Evolutionary conservation across 2,329 filamentous ascomycete species (phyloP), one percentile per base, ranked within the genome.

Genomic region (Calycina herbarum): DNA sequence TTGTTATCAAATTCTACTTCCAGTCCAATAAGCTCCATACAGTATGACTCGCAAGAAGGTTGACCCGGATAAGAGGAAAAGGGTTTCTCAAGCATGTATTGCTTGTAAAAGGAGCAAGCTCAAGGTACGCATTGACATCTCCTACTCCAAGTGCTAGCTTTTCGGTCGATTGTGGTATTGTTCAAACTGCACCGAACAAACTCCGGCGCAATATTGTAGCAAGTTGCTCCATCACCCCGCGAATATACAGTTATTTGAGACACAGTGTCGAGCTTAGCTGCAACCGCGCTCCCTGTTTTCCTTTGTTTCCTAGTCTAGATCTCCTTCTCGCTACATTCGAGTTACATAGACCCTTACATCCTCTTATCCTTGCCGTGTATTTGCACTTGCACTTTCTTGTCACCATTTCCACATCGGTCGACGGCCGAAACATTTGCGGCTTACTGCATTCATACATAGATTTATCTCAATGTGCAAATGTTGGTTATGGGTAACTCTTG

Each of bases 181-280:
- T 35, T 58, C 27, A n/a, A 48, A 6, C n/a, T 8, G 17, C 42
- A 20, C 42, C 17, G 42, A 48, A 20, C 42, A 48, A 48, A 48
- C 8, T 10, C 42, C 42, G 42, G 35, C 35, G 35, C 35, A 38
- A 38, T 38, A 38, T 38, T 38, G 35, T 38, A 38, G 35, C 69
- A 84, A 86, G 35, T 64, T 54, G 48, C 40, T 42, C 58, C 60
- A 58, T n/a, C 24, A 15, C 48, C 33, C 10, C 17, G 15, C 29
- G 5, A n/a, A 40, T 8, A 40, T 8, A 8, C 13, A 20, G 11
- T 48, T n/a, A 4, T 48, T 45, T 45, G 42, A 45, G 42, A 45
- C 17, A 45, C 42, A n/a, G 3, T 45, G 6, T 20, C 7, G 17
- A 45, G 15, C n/a, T 20, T 8, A 45, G 42, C 42, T 45, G 42